Conservation (phyloP, 768 basidiomycete genomes). For the Lactarius hengduanensis region DNA sequence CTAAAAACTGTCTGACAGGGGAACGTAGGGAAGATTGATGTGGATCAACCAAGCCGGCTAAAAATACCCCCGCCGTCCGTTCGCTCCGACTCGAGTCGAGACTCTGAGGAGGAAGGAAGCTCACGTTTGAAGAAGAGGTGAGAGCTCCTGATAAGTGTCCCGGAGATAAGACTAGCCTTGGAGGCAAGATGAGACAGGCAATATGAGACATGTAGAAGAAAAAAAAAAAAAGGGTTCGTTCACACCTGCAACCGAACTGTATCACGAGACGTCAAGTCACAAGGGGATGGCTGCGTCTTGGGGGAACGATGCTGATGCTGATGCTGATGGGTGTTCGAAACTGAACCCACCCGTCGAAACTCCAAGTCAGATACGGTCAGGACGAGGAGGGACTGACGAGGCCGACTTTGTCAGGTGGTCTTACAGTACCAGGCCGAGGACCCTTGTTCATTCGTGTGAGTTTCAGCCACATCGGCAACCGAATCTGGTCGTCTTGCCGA, state of each 20-base stretch:
- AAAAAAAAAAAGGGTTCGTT: slow-evolving; percentile 4
- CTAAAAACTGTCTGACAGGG: background rate
- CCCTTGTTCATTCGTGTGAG: background rate
- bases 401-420: background rate
- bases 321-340: background rate
- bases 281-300: background rate
- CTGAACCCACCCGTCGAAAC: background rate
- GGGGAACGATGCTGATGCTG: background rate
- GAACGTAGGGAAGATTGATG: background rate
- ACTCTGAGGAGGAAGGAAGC: background rate
- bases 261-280: background rate
- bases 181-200: too few species aligned
- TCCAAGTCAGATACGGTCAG: background rate
- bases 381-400: background rate
- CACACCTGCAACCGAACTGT: background rate
- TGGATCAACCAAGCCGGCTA: background rate
- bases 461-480: slow-evolving; percentile 14
- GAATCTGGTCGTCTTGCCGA: background rate
- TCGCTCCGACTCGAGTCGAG: background rate
- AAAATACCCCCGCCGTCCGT: background rate
- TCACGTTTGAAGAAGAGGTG: slow-evolving; percentile 5
- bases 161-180: background rate
- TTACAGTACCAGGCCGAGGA: background rate
- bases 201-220: background rate
- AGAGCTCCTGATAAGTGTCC: background rate